These are phyloP conservation scores for Austroboletus niveus DNA, from an alignment of 1,284 basidiomycete genomes.

Conservation along the genomic window DNA sequence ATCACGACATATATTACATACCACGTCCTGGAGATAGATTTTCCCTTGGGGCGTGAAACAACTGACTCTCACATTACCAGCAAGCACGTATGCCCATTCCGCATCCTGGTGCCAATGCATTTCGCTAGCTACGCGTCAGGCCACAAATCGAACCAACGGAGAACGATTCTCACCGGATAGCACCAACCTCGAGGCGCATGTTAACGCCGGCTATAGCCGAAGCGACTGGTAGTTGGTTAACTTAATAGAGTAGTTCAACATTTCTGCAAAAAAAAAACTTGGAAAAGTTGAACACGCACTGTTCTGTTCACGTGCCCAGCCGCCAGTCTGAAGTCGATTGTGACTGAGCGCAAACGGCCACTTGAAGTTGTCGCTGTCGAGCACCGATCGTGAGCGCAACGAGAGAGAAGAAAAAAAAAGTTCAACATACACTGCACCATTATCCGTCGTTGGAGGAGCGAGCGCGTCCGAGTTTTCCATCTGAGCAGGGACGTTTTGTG, in stretches of 20 bases:
- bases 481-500: slow-evolving; percentile 47
- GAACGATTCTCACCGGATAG: slow-evolving; percentile 39
- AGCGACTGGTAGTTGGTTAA: slow-evolving; percentile 44
- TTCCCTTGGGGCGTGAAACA: slow-evolving; percentile 49
- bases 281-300: slow-evolving; percentile 26
- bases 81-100: slow-evolving; percentile 55
- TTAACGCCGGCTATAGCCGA: slow-evolving; percentile 46
- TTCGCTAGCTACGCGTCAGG: slow-evolving; percentile 38
- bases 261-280: not conserved
- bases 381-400: not conserved
- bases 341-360: slow-evolving; percentile 61
- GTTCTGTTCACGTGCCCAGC: slow-evolving; percentile 59
- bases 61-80: slow-evolving; percentile 44
- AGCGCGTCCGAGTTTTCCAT: slow-evolving; percentile 47
- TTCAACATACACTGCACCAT: slow-evolving; percentile 34
- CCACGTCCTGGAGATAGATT: slow-evolving; percentile 48
- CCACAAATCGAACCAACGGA: not conserved
- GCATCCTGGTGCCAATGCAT: slow-evolving; percentile 59
- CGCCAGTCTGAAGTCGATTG: slow-evolving; percentile 52
- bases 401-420: not conserved
- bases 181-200: slow-evolving; percentile 56
- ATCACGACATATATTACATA: slow-evolving; percentile 24
- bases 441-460: slow-evolving; percentile 55
- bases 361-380: slow-evolving; percentile 44
- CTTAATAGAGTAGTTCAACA: slow-evolving; percentile 22